Conservation (phyloP, 2,329 filamentous ascomycete genomes). For the Fusarium xylarioides region DNA sequence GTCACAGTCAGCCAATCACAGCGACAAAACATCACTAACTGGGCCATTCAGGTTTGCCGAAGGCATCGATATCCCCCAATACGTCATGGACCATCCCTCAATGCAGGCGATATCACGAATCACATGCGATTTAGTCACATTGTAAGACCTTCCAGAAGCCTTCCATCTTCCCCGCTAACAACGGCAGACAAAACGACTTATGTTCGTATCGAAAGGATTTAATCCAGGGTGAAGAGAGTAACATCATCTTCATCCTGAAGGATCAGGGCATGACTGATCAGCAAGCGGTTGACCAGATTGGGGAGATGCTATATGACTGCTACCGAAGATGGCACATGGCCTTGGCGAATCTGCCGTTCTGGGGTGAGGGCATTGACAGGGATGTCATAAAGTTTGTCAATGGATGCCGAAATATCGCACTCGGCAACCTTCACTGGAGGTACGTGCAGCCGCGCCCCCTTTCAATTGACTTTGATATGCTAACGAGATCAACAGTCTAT, state of each 20-base stretch:
- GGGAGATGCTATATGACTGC: conserved; percentile 21
- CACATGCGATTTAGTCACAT: conserved; percentile 15
- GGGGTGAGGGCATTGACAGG: conserved; percentile 16
- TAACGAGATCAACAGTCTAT: background rate
- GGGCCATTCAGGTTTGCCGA: conserved; percentile 12
- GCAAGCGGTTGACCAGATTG: conserved; percentile 17
- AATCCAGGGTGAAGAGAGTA: conserved; percentile 15
- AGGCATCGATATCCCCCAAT: conserved; percentile 15
- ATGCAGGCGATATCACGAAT: conserved; percentile 20
- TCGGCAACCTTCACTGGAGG: conserved; percentile 20
- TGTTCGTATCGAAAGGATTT: conserved; percentile 24
- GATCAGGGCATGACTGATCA: conserved; percentile 23
- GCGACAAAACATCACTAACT: background rate
- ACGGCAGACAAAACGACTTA: conserved; percentile 13
- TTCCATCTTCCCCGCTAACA: background rate
- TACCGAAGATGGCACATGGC: conserved; percentile 18
- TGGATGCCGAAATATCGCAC: conserved; percentile 20
- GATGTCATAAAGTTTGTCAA: conserved; percentile 24
- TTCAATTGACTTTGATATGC: fast-evolving
- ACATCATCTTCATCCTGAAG: conserved; percentile 22
- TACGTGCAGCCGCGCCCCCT: background rate
- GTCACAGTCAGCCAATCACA: background rate
- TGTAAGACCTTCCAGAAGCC: background rate
- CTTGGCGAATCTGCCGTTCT: conserved; percentile 13
- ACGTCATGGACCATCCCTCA: conserved; percentile 19